These are phyloP conservation scores for Anacardium occidentale DNA, from an alignment of 345 rosid species.

Conservation along the genomic window DNA sequence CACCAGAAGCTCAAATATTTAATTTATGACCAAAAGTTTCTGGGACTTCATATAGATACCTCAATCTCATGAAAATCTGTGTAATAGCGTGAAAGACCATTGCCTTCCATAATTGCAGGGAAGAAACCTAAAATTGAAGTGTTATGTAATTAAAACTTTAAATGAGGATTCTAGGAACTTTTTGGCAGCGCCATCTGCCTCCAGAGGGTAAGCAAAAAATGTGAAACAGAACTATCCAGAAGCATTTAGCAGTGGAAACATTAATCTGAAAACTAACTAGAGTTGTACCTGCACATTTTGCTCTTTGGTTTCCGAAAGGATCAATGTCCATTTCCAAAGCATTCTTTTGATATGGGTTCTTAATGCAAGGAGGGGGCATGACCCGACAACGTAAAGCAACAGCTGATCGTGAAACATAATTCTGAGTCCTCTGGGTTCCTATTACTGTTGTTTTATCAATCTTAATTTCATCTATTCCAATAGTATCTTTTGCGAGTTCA, in stretches of 20 bases:
- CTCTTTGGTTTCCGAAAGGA: constrained; percentile 76
- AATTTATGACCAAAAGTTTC: background rate
- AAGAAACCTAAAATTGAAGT: constrained; percentile 54
- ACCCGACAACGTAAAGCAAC: constrained; percentile 81
- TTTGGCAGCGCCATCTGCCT: background rate
- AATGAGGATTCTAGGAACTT: constrained; percentile 15
- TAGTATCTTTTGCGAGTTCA: constrained; percentile 46
- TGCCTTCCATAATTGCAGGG: constrained; percentile 55
- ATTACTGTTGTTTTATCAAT: constrained; percentile 31
- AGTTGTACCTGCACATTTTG: constrained; percentile 75
- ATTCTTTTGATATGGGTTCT: constrained; percentile 74
- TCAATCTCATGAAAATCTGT: constrained; percentile 94
- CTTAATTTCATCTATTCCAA: constrained; percentile 40
- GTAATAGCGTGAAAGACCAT: constrained; percentile 90
- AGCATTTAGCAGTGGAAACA: background rate
- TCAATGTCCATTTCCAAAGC: constrained; percentile 53
- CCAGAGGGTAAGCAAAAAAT: background rate
- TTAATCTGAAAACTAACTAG: background rate
- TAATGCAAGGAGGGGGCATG: constrained; percentile 93
- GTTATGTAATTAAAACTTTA: constrained; percentile 8
- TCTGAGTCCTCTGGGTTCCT: constrained; percentile 40
- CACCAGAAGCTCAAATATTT: background rate
- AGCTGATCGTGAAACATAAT: constrained; percentile 81
- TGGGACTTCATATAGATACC: constrained; percentile 36
- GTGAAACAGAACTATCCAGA: background rate